Evolutionary conservation across 2,329 filamentous ascomycete genomes (phyloP).

Genomic region (Colletotrichum theobromicola): DNA sequence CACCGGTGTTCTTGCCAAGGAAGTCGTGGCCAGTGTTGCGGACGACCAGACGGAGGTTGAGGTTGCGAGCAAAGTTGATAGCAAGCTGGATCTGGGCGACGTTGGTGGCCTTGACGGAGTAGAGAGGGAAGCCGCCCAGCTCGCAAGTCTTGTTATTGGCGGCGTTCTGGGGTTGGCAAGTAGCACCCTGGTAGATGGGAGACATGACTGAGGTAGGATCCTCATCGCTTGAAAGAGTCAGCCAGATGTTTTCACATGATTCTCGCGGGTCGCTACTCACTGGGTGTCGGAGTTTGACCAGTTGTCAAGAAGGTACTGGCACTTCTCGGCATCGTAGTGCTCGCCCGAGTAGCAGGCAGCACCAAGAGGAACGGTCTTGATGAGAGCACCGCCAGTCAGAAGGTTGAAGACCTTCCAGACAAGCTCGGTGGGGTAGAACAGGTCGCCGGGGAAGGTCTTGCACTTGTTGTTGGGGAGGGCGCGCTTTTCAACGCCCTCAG

Average conservation of each 20-base stretch:
- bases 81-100: conserved; percentile 51
- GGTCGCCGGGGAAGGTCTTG: conserved; percentile 36
- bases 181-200: conserved; percentile 42
- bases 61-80: conserved; percentile 49
- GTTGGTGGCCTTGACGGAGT: conserved; percentile 44
- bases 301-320: conserved; percentile 28
- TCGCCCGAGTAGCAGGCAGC: conserved; percentile 34
- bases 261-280: conserved; percentile 6
- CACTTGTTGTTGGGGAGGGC: conserved; percentile 27
- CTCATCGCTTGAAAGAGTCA: conserved; percentile 28
- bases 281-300: conserved; percentile 30
- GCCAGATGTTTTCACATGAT: rapidly evolving
- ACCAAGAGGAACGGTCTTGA: conserved; percentile 36
- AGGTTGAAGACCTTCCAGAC: conserved; percentile 38
- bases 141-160: conserved; percentile 34
- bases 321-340: conserved; percentile 31
- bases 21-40: conserved; percentile 61
- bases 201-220: conserved; percentile 47
- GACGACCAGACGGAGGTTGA: conserved; percentile 55
- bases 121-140: conserved; percentile 46
- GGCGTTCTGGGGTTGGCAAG: conserved; percentile 36
- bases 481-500: conserved; percentile 23
- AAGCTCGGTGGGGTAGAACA: conserved; percentile 27
- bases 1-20: conserved; percentile 56
- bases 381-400: conserved; percentile 34